A percentile compares a stretch with the other conserved stretches of the same genome.
Conservation (phyloP, 2,329 filamentous ascomycete species). For the Colletotrichum salicis region DNA sequence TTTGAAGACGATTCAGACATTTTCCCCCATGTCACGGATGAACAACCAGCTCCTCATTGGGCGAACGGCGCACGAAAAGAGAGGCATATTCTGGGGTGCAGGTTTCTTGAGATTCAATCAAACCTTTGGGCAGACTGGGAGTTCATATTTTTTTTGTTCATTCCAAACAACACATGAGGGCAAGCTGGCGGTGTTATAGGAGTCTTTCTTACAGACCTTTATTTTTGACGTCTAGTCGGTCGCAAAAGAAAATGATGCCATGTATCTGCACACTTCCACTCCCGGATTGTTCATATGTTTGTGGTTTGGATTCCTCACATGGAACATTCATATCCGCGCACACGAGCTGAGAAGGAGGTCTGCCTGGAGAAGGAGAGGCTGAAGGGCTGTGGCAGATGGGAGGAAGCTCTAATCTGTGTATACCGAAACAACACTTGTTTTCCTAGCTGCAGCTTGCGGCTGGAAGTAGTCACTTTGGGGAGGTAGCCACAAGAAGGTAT, state of each 20-base stretch:
- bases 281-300: neutral
- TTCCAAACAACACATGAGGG: slow-evolving; percentile 36
- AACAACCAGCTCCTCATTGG: slow-evolving; percentile 33
- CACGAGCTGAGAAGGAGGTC: neutral
- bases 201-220: slow-evolving; percentile 30
- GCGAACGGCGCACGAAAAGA: slow-evolving; percentile 39
- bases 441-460: slow-evolving; percentile 1
- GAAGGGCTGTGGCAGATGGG: slow-evolving; percentile 13
- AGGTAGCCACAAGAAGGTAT: slow-evolving; percentile 13
- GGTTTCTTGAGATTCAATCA: slow-evolving; percentile 36
- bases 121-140: slow-evolving; percentile 36
- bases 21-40: slow-evolving; percentile 30
- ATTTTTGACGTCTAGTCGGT: slow-evolving; percentile 28
- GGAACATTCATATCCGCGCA: neutral
- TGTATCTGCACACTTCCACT: slow-evolving; percentile 28
- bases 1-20: slow-evolving; percentile 36
- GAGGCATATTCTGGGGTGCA: slow-evolving; percentile 36
- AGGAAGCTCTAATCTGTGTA: slow-evolving; percentile 34
- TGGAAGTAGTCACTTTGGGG: slow-evolving; percentile 18
- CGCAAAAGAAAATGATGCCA: slow-evolving; percentile 34
- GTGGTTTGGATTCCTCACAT: slow-evolving; percentile 15
- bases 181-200: slow-evolving; percentile 35
- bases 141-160: slow-evolving; percentile 28
- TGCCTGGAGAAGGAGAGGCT: neutral
- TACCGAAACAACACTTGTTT: slow-evolving; percentile 26